Percentiles rank a stretch among this genome's conserved stretches.
Conservation (phyloP, 2,329 filamentous ascomycete genomes). For the Alternaria gaisen region DNA sequence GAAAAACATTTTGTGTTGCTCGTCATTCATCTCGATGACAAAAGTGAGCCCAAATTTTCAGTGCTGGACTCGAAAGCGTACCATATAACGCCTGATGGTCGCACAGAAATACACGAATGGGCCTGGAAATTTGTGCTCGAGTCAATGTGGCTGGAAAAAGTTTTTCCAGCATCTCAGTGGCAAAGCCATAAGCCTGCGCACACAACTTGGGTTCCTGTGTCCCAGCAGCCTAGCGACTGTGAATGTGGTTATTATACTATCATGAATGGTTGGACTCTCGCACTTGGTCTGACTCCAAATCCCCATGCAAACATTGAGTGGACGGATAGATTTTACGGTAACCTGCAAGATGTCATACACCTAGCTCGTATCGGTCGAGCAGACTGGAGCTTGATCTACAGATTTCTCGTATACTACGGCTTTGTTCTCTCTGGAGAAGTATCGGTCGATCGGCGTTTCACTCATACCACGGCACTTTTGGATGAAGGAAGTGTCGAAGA, state of each 20-base stretch:
- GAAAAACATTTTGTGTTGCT: background rate
- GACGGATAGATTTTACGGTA: constrained; percentile 12
- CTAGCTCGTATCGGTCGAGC: constrained; percentile 17
- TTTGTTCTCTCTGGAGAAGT: constrained; percentile 10
- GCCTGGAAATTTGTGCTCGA: background rate
- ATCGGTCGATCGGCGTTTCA: constrained; percentile 1
- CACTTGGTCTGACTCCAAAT: constrained; percentile 25
- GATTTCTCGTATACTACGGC: constrained; percentile 22
- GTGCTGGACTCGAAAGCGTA: background rate
- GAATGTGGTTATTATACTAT: constrained; percentile 29
- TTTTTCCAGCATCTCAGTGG: background rate
- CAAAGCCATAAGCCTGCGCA: background rate
- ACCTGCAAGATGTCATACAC: constrained; percentile 14
- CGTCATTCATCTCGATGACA: background rate
- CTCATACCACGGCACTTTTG: background rate
- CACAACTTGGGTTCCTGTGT: constrained; percentile 8
- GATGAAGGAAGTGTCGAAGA: background rate
- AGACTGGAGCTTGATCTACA: constrained; percentile 24
- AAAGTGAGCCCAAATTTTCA: background rate
- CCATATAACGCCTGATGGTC: background rate
- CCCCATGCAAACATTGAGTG: constrained; percentile 2
- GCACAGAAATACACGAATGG: background rate
- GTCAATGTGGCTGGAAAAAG: background rate
- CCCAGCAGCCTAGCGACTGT: constrained; percentile 10
- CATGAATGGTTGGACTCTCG: constrained; percentile 32